These are phyloP conservation scores for Boletellus emodensis DNA, from an alignment of 768 basidiomycete species.

Conservation along the genomic window DNA sequence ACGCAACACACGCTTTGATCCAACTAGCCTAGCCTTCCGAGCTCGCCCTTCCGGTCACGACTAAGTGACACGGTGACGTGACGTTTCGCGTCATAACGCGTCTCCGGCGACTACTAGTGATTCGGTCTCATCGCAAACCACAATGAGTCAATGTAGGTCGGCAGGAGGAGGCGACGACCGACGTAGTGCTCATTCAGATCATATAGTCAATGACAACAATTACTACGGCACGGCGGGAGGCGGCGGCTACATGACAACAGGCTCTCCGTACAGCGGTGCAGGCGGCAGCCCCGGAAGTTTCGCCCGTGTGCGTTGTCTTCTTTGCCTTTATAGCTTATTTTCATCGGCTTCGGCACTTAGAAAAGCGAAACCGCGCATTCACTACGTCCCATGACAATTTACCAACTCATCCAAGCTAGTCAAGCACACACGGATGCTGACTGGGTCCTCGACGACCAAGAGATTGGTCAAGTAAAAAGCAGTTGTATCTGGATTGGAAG, in stretches of 20 bases:
- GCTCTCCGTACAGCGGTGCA: conserved; percentile 54
- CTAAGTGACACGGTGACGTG: conserved; percentile 21
- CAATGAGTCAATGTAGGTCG: conserved; percentile 44
- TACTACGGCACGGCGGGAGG: conserved; percentile 43
- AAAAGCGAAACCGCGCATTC: conserved; percentile 40
- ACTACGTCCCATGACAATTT: conserved; percentile 71
- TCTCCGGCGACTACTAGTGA: conserved; percentile 8
- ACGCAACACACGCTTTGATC: conserved; percentile 2
- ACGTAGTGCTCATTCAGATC: conserved; percentile 5
- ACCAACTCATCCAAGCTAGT: conserved; percentile 69
- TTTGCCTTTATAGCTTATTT: neutral
- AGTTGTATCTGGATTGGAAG: neutral
- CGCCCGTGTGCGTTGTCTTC: conserved; percentile 34
- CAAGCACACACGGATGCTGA: conserved; percentile 88
- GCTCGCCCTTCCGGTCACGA: too few relatives aligned
- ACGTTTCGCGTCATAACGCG: conserved; percentile 28
- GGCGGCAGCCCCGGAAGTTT: conserved; percentile 58
- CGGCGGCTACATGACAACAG: conserved; percentile 56
- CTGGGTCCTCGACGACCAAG: conserved; percentile 76
- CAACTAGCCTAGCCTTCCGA: neutral
- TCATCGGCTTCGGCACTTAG: conserved; percentile 20
- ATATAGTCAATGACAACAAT: conserved; percentile 33
- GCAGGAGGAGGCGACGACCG: neutral
- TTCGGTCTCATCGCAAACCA: conserved; percentile 1
- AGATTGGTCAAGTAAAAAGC: conserved; percentile 69